phyloP scores from a whole-genome alignment of 108 stramenopile species.

The Hondaea fermentalgiana region DNA sequence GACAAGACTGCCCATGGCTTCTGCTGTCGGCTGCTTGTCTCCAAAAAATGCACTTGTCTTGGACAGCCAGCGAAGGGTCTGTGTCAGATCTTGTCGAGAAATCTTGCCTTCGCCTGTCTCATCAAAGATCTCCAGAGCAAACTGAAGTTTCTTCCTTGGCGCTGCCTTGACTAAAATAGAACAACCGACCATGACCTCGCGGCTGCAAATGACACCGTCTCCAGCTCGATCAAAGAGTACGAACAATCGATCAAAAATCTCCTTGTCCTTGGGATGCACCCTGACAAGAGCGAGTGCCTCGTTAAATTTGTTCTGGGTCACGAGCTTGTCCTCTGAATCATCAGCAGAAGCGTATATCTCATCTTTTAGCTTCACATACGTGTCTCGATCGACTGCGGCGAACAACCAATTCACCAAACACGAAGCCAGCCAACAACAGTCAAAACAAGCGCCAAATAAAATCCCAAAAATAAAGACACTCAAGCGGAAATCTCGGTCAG shows the following conservation, averaged over 20 bases:
- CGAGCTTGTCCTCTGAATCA: not conserved
- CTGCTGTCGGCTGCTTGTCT: not conserved
- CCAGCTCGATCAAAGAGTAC: slow-evolving; percentile 10
- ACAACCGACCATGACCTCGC: not conserved
- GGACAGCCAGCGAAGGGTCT: not conserved
- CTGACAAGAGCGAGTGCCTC: not conserved
- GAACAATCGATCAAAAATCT: not conserved
- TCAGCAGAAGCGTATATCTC: not conserved
- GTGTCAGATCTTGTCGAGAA: not conserved
- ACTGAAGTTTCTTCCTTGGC: not conserved
- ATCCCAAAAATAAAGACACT: no score
- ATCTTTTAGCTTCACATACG: not conserved
- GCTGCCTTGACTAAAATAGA: not conserved
- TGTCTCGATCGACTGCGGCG: not conserved
- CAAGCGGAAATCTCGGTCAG: no score
- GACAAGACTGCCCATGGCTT: not conserved
- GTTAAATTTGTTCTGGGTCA: not conserved
- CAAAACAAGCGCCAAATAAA: no score
- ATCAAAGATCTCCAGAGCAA: not conserved
- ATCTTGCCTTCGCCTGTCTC: not conserved
- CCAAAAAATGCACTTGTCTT: slow-evolving; percentile 3
- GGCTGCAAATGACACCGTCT: not conserved
- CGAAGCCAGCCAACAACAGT: no score
- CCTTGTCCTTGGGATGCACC: not conserved
- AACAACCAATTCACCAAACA: not conserved